Evolutionary conservation across 495 filamentous ascomycete species (phyloP).

Genomic region (Penicillium flavigenum): DNA sequence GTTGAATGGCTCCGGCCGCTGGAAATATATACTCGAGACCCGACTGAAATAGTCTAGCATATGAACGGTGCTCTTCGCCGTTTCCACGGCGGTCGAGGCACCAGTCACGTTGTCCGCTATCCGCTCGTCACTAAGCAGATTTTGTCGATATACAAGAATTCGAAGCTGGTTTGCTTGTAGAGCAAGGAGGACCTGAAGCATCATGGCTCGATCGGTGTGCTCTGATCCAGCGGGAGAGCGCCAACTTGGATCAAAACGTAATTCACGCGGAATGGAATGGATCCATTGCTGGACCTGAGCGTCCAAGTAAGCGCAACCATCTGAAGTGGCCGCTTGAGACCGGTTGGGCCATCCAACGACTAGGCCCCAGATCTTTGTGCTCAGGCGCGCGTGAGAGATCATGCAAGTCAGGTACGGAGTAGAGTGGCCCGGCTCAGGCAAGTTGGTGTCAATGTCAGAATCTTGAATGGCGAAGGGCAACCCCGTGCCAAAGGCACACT

Average conservation of each 20-base stretch:
- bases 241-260: slow-evolving; percentile 53
- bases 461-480: slow-evolving; percentile 78
- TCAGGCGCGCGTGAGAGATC: slow-evolving; percentile 71
- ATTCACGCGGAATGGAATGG: slow-evolving; percentile 51
- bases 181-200: slow-evolving; percentile 54
- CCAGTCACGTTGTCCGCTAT: slow-evolving; percentile 65
- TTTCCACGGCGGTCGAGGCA: slow-evolving; percentile 66
- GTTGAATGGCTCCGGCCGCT: slow-evolving; percentile 77
- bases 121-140: slow-evolving; percentile 66
- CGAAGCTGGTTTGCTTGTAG: slow-evolving; percentile 78
- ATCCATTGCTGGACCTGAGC: slow-evolving; percentile 77
- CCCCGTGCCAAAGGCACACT: slow-evolving; percentile 80
- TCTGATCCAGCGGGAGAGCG: slow-evolving; percentile 31
- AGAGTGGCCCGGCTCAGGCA: slow-evolving; percentile 60
- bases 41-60: slow-evolving; percentile 70
- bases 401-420: slow-evolving; percentile 42
- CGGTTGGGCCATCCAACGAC: slow-evolving; percentile 49
- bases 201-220: slow-evolving; percentile 33
- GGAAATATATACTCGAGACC: slow-evolving; percentile 70
- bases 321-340: slow-evolving; percentile 49
- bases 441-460: slow-evolving; percentile 71
- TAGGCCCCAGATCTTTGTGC: slow-evolving; percentile 71
- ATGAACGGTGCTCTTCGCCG: slow-evolving; percentile 75
- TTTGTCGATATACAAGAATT: slow-evolving; percentile 75
- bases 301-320: slow-evolving; percentile 69